phyloP scores from a whole-genome alignment of 2,329 filamentous ascomycete genomes.

The Chaetomium olivaceum region DNA sequence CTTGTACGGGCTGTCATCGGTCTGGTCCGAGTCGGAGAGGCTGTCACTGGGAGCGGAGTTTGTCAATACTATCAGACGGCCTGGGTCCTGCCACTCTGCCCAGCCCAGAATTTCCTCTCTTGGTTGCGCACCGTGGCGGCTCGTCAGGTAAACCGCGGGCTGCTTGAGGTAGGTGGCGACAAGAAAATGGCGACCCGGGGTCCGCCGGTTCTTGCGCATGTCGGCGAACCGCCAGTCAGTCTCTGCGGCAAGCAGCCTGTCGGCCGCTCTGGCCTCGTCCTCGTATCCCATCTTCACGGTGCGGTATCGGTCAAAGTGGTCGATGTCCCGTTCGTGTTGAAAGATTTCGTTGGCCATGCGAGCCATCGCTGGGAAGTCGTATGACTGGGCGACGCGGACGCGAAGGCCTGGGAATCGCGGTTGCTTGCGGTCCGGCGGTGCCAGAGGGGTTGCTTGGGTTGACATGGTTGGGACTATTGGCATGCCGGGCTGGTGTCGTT shows the following conservation, averaged over 20 bases:
- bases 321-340: constrained; percentile 9
- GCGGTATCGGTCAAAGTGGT: constrained; percentile 3
- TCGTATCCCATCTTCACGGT: not conserved
- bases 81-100: constrained; percentile 18
- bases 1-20: not conserved
- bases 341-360: constrained; percentile 17
- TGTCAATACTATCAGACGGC: no score
- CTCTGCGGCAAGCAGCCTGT: constrained; percentile 2
- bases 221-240: not conserved
- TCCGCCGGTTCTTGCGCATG: not conserved
- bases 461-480: not conserved
- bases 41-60: not conserved
- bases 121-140: not conserved
- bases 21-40: not conserved
- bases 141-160: constrained; percentile 1
- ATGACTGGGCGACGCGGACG: not conserved
- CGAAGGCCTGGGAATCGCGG: constrained; percentile 1
- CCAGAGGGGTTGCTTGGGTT: not conserved
- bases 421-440: not conserved
- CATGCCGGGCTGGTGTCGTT: not conserved
- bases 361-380: constrained; percentile 13
- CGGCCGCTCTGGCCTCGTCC: not conserved
- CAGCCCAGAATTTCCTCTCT: constrained; percentile 18
- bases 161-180: constrained; percentile 11
- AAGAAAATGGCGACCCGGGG: constrained; percentile 6